Base-by-base conservation (phyloP, 2,329 filamentous ascomycete species). In the Colletotrichum tropicale region DNA sequence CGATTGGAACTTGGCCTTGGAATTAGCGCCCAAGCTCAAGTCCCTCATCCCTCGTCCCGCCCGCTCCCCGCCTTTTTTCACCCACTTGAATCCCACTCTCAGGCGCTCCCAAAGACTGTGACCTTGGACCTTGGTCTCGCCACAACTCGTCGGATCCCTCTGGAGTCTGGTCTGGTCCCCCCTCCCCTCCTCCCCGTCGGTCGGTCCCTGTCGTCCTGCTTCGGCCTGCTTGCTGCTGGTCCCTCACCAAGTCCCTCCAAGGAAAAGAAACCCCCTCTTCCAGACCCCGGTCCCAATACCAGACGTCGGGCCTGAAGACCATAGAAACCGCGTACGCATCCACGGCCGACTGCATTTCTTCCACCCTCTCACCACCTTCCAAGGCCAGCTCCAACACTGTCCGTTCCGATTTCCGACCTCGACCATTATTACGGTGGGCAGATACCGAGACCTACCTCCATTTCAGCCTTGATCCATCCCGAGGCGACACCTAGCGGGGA, bases 1-100 rank as follows among this genome's bases (percentile, higher is more conserved):
- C 24, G 55, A 58, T 58, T 71, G 72, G 68, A 52, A 75, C 68
- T 66, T 71, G 61, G 61, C 72, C 68, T 71, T 71, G 68, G 68
- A 75, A 75, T 75, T 75, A 75, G 73, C 73, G 73, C 73, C 73
- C 73, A 75, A 75, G 73, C 73, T 68, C 43, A 21, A 38, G 36
- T 38, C 15, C 36, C 36, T 38, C 36, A n/a, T 52, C 43, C 64
- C 62, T 21, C 64, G 62, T 68, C 73, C 73, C 73, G 69, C 69
- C 62, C 61, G 28, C 62, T 60, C 65, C 73, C 73, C 73, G 62
- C 62, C 73, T 61, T 73, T 74, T 75, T 73, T 58, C 43, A 56
- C 70, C 73, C 70, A 65, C 70, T 64, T 43, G 62, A 64, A 67
- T 75, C 64, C 73, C 69, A 72, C 73, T 61, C 43, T 56, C 62